These are phyloP conservation scores for Chlorella sp. DNA, from an alignment of 139 green algal genomes.

Conservation along the genomic window DNA sequence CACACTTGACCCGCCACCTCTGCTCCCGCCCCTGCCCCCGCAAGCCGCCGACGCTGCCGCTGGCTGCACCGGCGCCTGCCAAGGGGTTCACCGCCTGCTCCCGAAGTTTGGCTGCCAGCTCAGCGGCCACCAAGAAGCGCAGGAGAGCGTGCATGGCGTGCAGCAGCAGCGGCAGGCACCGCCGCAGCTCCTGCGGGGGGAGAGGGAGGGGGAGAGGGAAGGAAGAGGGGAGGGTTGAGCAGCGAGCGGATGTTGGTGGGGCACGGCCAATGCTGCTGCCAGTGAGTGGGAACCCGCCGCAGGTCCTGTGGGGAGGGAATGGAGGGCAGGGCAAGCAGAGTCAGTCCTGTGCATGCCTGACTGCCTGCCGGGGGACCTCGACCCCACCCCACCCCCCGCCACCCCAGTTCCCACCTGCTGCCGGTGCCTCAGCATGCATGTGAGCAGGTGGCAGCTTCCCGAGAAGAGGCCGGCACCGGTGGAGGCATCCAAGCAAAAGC, in stretches of 20 bases:
- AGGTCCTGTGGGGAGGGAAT: too few relatives aligned
- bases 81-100: background rate
- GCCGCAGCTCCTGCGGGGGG: constrained; percentile 4
- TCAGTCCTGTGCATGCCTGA: background rate
- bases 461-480: constrained; percentile 27
- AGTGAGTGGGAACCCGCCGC: background rate
- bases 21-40: background rate
- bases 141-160: constrained; percentile 39
- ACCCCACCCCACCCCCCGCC: background rate
- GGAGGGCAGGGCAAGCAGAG: too few relatives aligned
- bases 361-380: background rate
- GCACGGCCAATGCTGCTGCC: too few relatives aligned
- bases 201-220: background rate
- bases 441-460: constrained; percentile 33
- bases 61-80: background rate
- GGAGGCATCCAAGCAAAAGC: background rate
- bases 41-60: background rate
- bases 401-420: background rate
- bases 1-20: constrained; percentile 27
- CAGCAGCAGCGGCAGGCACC: constrained; percentile 46
- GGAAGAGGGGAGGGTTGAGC: too few relatives aligned
- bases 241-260: too few relatives aligned
- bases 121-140: constrained; percentile 20
- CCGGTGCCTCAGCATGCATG: constrained; percentile 39
- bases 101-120: constrained; percentile 22